These are phyloP conservation scores for Teunomyces panamensis DNA, from an alignment of 805 yeast species.

Conservation along the genomic window DNA sequence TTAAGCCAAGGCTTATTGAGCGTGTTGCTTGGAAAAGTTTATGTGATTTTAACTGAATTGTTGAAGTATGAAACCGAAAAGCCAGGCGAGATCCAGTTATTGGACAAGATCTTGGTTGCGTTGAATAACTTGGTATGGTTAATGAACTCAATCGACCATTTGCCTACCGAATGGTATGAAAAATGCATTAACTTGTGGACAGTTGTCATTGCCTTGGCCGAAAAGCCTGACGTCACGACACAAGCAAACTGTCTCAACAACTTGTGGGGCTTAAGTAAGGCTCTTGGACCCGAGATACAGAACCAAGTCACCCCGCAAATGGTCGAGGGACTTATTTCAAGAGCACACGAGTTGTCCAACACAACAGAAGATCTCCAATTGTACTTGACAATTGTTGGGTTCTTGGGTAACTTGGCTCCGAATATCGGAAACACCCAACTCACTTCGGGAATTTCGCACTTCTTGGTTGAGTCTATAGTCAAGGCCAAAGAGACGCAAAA, in stretches of 20 bases:
- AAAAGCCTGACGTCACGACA: slow-evolving; percentile 15
- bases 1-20: slow-evolving; percentile 17
- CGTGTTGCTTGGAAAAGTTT: slow-evolving; percentile 21
- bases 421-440: slow-evolving; percentile 42
- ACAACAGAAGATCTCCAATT: slow-evolving; percentile 9
- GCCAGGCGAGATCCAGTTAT: slow-evolving; percentile 33
- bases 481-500: slow-evolving; percentile 6
- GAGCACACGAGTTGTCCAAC: slow-evolving; percentile 6
- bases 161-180: slow-evolving; percentile 41
- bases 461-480: slow-evolving; percentile 11
- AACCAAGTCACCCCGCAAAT: slow-evolving; percentile 22
- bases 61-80: slow-evolving; percentile 31
- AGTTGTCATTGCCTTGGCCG: slow-evolving; percentile 11
- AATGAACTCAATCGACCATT: slow-evolving; percentile 28
- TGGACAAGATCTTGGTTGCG: slow-evolving; percentile 57
- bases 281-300: slow-evolving; percentile 33
- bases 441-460: slow-evolving; percentile 43
- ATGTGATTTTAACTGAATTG: slow-evolving; percentile 36
- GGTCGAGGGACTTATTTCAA: slow-evolving; percentile 22
- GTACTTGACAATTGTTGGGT: slow-evolving; percentile 44
- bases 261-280: slow-evolving; percentile 37
- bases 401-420: slow-evolving; percentile 50
- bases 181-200: slow-evolving; percentile 30
- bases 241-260: slow-evolving; percentile 35
- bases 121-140: slow-evolving; percentile 74